phyloP scores from a whole-genome alignment of 306 rosid species.

The Alnus glutinosa region DNA sequence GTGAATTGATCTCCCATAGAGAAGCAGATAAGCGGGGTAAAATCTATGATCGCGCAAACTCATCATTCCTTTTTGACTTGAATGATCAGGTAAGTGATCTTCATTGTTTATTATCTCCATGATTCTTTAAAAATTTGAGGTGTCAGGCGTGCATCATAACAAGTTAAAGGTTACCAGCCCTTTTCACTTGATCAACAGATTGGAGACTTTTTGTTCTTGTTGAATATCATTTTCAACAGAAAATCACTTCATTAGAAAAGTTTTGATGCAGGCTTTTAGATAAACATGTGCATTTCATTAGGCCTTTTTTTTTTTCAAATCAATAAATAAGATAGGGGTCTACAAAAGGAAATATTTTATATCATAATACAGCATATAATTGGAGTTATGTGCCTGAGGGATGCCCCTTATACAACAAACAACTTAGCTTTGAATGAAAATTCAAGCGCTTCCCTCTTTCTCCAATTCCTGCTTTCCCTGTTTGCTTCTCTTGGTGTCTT shows the following conservation, averaged over 20 bases:
- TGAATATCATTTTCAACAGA: background rate
- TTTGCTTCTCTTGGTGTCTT: slow-evolving; percentile 10
- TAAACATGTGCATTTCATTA: background rate
- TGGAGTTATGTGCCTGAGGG: slow-evolving; percentile 5
- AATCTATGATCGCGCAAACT: slow-evolving; percentile 95
- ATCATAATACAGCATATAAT: background rate
- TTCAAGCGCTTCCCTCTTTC: background rate
- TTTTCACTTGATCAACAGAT: background rate
- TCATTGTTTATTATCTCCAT: background rate
- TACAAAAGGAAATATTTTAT: background rate
- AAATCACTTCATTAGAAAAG: background rate
- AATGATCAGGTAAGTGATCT: slow-evolving; percentile 85
- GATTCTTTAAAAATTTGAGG: background rate
- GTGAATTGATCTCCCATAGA: slow-evolving; percentile 90
- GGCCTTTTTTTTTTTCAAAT: background rate
- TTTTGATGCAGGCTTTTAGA: background rate
- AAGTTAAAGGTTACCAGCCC: background rate
- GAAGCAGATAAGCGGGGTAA: slow-evolving; percentile 99
- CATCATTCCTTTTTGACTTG: slow-evolving; percentile 96
- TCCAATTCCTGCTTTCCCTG: slow-evolving; percentile 9
- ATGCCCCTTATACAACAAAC: background rate
- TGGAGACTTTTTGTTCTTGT: background rate
- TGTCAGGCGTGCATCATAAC: background rate
- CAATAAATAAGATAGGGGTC: background rate
- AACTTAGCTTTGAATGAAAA: background rate